Conservation (phyloP, 2,329 filamentous ascomycete species). For the Cladosporium oxysporum region DNA sequence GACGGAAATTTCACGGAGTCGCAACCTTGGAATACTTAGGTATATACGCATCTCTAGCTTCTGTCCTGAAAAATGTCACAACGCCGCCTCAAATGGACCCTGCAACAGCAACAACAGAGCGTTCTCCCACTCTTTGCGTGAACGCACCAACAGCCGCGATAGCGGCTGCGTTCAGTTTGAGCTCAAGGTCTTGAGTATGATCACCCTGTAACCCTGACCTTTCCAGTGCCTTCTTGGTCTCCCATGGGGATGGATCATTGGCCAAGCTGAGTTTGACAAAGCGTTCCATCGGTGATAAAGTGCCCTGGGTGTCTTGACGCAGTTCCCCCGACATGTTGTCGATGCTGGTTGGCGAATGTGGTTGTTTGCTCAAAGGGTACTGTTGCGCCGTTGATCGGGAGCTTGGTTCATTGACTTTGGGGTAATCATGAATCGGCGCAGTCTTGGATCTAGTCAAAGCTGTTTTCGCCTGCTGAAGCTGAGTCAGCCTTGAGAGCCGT, state of each 20-base stretch:
- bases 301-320: neutral
- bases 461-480: neutral
- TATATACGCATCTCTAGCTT: neutral
- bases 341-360: neutral
- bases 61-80: neutral
- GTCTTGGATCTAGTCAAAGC: neutral
- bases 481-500: neutral
- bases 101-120: neutral
- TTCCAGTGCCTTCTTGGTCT: neutral
- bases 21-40: no score
- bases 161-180: neutral
- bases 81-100: neutral
- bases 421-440: neutral
- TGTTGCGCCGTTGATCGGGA: neutral
- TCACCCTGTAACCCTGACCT: neutral
- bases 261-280: slow-evolving; percentile 1
- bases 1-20: no score
- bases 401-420: neutral
- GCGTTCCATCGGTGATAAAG: slow-evolving; percentile 7
- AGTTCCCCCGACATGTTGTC: neutral
- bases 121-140: neutral
- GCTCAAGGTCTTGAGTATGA: neutral
- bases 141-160: neutral
- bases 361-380: neutral
- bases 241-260: slow-evolving; percentile 3